These are phyloP conservation scores for Didymosphaeria variabile DNA, from an alignment of 2,329 filamentous ascomycete species.

Conservation along the genomic window DNA sequence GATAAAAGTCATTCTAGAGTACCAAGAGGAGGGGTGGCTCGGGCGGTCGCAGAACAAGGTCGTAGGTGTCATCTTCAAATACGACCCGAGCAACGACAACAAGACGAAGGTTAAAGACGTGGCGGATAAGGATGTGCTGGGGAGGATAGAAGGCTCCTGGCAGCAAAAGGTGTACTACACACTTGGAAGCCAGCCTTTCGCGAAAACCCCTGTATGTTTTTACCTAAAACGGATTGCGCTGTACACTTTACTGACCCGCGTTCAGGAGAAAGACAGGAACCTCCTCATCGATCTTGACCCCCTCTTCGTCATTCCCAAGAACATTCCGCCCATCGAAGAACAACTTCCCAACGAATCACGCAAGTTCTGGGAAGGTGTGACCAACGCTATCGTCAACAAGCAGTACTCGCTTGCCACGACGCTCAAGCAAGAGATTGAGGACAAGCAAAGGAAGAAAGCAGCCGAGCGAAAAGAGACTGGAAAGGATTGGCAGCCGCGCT, in stretches of 20 bases:
- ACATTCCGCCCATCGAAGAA: conserved; percentile 76
- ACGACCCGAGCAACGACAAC: conserved; percentile 85
- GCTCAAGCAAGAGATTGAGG: conserved; percentile 90
- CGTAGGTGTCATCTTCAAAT: conserved; percentile 88
- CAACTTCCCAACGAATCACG: conserved; percentile 92
- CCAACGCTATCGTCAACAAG: conserved; percentile 82
- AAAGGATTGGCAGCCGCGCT: conserved; percentile 82
- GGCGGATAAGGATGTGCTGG: conserved; percentile 82
- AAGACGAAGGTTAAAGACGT: conserved; percentile 85
- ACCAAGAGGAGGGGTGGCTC: conserved; percentile 94
- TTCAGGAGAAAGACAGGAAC: conserved; percentile 57
- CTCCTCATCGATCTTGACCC: conserved; percentile 90
- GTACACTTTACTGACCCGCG: conserved; percentile 16
- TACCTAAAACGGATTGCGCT: not conserved
- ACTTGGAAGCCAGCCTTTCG: conserved; percentile 55
- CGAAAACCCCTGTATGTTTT: conserved; percentile 64
- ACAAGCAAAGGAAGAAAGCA: conserved; percentile 85
- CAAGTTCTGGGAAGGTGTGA: conserved; percentile 87
- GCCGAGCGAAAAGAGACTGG: conserved; percentile 77
- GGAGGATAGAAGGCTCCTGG: conserved; percentile 86
- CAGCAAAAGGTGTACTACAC: conserved; percentile 74
- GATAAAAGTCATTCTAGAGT: conserved; percentile 91
- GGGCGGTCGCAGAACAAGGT: conserved; percentile 91
- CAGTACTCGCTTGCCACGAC: conserved; percentile 86
- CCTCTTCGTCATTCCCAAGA: conserved; percentile 80